phyloP scores from a whole-genome alignment of 345 rosid species.

The Populus simonii region DNA sequence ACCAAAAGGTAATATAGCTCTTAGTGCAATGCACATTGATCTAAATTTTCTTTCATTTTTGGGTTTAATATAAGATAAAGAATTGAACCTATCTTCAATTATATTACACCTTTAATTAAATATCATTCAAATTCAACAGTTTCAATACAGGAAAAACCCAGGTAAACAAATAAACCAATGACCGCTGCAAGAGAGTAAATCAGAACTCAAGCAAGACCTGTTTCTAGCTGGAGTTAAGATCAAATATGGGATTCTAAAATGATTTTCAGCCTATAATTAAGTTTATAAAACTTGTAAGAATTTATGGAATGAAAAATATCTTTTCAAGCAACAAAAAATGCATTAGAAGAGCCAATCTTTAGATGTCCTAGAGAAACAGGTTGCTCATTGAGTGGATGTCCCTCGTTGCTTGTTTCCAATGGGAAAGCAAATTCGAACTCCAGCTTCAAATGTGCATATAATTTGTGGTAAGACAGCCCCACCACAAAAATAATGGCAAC shows the following conservation, averaged over 20 bases:
- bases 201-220: background rate
- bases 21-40: background rate
- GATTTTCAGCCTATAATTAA: background rate
- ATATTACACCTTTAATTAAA: background rate
- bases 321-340: background rate
- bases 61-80: background rate
- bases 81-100: background rate
- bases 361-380: background rate
- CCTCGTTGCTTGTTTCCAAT: background rate
- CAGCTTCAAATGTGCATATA: background rate
- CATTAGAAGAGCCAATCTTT: background rate
- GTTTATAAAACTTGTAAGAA: background rate
- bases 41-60: background rate
- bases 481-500: background rate
- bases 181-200: background rate
- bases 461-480: background rate
- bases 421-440: background rate
- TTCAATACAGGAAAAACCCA: background rate
- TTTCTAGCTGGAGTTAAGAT: background rate
- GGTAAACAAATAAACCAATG: background rate
- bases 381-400: background rate
- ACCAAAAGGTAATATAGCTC: background rate
- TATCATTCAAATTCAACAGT: background rate
- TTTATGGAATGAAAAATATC: background rate
- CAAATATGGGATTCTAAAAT: background rate